Percentiles rank a stretch among this genome's conserved stretches.
These are phyloP conservation scores for Beta vulgaris DNA, from an alignment of 148 eudicot genomes.

Conservation along the genomic window DNA sequence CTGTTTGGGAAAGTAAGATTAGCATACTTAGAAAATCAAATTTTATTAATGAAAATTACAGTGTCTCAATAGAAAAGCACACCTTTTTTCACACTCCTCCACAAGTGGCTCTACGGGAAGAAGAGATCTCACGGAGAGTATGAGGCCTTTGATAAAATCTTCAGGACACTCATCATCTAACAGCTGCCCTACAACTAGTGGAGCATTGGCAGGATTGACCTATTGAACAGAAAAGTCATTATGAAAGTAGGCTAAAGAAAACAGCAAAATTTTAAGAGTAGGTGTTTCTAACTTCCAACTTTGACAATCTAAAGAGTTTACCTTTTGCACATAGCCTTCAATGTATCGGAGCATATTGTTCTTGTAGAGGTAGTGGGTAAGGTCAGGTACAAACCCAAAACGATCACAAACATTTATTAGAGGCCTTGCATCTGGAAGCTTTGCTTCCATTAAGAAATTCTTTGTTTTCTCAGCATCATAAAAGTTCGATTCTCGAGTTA, in stretches of 20 bases:
- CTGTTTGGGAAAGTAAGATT: slow-evolving; percentile 37
- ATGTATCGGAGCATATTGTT: slow-evolving; percentile 97
- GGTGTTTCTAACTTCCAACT: neutral
- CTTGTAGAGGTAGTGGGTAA: slow-evolving; percentile 86
- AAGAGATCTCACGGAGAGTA: slow-evolving; percentile 90
- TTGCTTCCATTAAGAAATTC: slow-evolving; percentile 95
- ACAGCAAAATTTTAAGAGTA: neutral
- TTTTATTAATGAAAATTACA: neutral
- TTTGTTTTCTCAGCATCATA: slow-evolving; percentile 93
- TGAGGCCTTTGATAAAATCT: slow-evolving; percentile 94
- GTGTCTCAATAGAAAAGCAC: neutral
- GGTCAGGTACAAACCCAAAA: slow-evolving; percentile 92
- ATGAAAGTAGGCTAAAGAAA: neutral
- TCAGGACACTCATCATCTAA: slow-evolving; percentile 98
- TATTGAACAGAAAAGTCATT: slow-evolving; percentile 20
- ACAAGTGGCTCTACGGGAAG: slow-evolving; percentile 97
- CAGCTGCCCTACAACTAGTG: slow-evolving; percentile 91
- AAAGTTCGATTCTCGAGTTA: slow-evolving; percentile 91
- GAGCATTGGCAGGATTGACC: slow-evolving; percentile 98
- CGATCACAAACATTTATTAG: slow-evolving; percentile 96
- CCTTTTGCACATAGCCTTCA: slow-evolving; percentile 99
- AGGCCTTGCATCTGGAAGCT: slow-evolving; percentile 97
- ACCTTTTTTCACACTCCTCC: slow-evolving; percentile 97
- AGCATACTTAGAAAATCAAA: slow-evolving; percentile 9
- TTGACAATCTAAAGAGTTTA: slow-evolving; percentile 12